Evolutionary conservation across 305 asterid species (phyloP), one percentile per base, ranked within the genome.

Genomic region (Fraxinus xanthoxyloides): DNA sequence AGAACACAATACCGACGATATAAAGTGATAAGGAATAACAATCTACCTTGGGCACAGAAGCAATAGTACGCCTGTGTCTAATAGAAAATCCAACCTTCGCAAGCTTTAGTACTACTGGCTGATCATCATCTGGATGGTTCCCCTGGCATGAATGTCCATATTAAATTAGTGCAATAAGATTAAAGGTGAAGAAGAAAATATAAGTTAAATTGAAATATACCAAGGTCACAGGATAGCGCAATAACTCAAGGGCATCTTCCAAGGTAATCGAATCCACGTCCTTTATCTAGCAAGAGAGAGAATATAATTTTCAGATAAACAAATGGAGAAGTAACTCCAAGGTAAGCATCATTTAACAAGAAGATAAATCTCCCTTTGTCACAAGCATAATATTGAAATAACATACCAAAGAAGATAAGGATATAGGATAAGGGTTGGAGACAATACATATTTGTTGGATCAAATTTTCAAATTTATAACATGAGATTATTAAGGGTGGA

Each of bases 191-290:
- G 28, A 23, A 63, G 48, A 80, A 74, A 70, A 79, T 74, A 77
- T 31, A 51, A 34, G 38, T 30, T 32, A 34, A 24, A 78, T 32
- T 61, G 51, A 81, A 83, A 85, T 85, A 48, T 87, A 93, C 99
- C 95, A 95, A 86, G 80, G 93, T 89, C 78, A 94, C 83, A 43
- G 99, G 99, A 89, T 94, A 95, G 83, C 90, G 86, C 83, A 95
- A 90, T 75, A 95, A 85, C 78, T 93, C 94, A 30, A 94, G 92
- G 75, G 99, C 97, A 78, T 81, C 85, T 79, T 95, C 97, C 87
- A 94, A 80, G 69, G 98, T 93, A 82, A 95, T 83, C 79, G 96
- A 89, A 76, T 80, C 75, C 35, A 88, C 87, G 72, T 94, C 91
- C 89, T 93, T 93, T 83, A 90, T 88, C 97, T 94, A 85, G 70